These are phyloP conservation scores for Kodamaea leandrae DNA, from an alignment of 805 yeast species.

Conservation along the genomic window DNA sequence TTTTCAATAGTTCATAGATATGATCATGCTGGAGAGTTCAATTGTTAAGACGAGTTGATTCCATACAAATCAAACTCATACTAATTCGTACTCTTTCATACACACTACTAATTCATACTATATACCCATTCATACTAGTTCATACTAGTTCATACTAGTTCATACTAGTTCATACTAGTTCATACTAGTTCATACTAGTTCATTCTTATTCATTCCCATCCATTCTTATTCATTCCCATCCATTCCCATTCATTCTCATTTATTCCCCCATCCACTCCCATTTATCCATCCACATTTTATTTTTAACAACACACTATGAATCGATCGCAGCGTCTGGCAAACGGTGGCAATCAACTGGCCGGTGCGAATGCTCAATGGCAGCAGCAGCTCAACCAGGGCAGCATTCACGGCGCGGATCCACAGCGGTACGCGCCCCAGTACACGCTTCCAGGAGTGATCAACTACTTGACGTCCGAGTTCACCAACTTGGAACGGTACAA, in stretches of 20 bases:
- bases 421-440: slow-evolving; percentile 16
- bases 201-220: too few relatives aligned
- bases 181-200: too few relatives aligned
- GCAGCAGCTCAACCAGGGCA: slow-evolving; percentile 10
- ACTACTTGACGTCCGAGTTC: slow-evolving; percentile 57
- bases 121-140: too few relatives aligned
- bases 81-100: too few relatives aligned
- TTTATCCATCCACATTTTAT: not conserved
- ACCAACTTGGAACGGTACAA: slow-evolving; percentile 42
- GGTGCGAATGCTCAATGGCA: too few relatives aligned
- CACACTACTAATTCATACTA: too few relatives aligned
- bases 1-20: too few relatives aligned
- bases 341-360: not conserved
- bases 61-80: too few relatives aligned
- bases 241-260: not conserved
- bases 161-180: too few relatives aligned
- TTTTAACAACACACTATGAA: not conserved
- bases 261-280: not conserved
- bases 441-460: slow-evolving; percentile 59
- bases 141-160: too few relatives aligned
- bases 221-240: not conserved
- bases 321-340: not conserved
- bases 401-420: slow-evolving; percentile 10
- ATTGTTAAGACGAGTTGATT: too few relatives aligned
- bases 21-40: too few relatives aligned